Evolutionary conservation across 306 rosid genomes (phyloP).

Genomic region (Fragaria vesca): DNA sequence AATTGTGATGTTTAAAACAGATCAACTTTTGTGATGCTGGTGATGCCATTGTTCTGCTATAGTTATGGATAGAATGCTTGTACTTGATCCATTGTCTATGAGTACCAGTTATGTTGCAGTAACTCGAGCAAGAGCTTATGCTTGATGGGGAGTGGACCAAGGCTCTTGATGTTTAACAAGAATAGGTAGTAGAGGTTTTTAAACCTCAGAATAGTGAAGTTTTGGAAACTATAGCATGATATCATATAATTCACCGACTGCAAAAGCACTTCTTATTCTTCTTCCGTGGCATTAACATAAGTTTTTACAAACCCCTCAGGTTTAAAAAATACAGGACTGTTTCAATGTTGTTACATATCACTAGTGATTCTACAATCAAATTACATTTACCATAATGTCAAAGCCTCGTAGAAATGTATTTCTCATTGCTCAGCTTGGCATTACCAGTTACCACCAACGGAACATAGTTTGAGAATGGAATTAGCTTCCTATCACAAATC

Average conservation of each 20-base stretch:
- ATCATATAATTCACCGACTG: not conserved
- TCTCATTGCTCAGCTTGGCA: not conserved
- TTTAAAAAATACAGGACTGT: not conserved
- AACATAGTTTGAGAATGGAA: not conserved
- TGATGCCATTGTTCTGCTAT: not conserved
- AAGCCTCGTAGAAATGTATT: not conserved
- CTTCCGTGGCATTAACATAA: not conserved
- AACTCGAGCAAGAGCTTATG: no score
- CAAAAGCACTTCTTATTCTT: not conserved
- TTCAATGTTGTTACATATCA: not conserved
- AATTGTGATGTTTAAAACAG: constrained; percentile 28
- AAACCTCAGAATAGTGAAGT: not conserved
- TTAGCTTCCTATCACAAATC: not conserved
- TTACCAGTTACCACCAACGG: not conserved
- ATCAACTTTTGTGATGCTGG: constrained; percentile 35
- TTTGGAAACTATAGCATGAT: not conserved
- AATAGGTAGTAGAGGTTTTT: not conserved
- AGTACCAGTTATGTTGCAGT: not conserved
- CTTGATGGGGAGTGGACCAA: not conserved
- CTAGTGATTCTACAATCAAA: not conserved
- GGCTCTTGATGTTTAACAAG: not conserved
- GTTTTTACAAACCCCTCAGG: not conserved
- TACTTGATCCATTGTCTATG: not conserved
- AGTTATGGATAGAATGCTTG: constrained; percentile 19
- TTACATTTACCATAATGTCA: not conserved